These are phyloP conservation scores for Suhomyces guaymorum DNA, from an alignment of 1,139 yeast species.

Conservation along the genomic window DNA sequence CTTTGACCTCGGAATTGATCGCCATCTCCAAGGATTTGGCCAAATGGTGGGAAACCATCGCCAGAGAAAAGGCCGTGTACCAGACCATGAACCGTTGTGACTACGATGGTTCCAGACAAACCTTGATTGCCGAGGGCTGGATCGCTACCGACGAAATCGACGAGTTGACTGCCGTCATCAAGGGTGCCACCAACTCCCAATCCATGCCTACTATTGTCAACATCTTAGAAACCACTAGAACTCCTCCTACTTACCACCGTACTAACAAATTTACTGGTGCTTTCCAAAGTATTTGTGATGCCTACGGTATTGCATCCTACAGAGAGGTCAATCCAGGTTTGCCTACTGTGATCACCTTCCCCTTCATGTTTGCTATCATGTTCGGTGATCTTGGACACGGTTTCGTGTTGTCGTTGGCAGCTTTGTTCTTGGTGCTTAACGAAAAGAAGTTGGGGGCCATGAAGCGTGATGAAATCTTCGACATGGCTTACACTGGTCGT, in stretches of 20 bases:
- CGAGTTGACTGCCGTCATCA: constrained; percentile 36
- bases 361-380: constrained; percentile 86
- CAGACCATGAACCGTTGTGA: constrained; percentile 66
- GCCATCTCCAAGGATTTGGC: constrained; percentile 74
- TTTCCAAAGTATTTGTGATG: constrained; percentile 75
- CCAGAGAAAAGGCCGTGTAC: constrained; percentile 71
- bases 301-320: constrained; percentile 76
- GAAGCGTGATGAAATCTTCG: constrained; percentile 77
- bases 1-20: constrained; percentile 66
- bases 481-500: constrained; percentile 79
- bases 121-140: constrained; percentile 80
- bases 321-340: constrained; percentile 80
- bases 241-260: constrained; percentile 79
- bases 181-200: constrained; percentile 26
- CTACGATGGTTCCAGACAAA: constrained; percentile 63
- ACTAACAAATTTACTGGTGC: constrained; percentile 77
- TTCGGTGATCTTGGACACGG: constrained; percentile 89
- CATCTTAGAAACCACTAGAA: constrained; percentile 61
- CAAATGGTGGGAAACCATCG: constrained; percentile 67
- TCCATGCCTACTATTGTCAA: constrained; percentile 68
- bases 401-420: constrained; percentile 61
- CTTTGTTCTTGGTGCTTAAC: constrained; percentile 56
- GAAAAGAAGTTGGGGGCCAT: constrained; percentile 59
- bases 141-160: constrained; percentile 61
- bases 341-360: constrained; percentile 78